phyloP scores from a whole-genome alignment of 768 basidiomycete genomes.

The Baorangia bicolor region DNA sequence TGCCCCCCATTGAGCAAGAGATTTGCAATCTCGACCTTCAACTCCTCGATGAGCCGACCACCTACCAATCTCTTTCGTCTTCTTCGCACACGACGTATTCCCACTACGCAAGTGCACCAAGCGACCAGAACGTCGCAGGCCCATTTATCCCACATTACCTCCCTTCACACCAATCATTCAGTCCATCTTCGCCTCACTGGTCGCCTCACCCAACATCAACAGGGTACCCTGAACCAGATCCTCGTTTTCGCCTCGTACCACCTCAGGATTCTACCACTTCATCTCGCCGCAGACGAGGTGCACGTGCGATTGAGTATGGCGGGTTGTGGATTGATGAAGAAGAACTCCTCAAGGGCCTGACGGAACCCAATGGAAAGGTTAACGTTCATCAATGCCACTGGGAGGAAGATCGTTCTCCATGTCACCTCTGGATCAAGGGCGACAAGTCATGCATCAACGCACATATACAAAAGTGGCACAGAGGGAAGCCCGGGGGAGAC shows the following conservation, averaged over 20 bases:
- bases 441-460: constrained; percentile 12
- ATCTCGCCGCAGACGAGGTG: neutral
- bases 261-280: neutral
- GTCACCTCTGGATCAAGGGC: constrained; percentile 15
- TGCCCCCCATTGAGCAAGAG: neutral
- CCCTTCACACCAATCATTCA: neutral
- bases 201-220: neutral
- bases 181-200: too few species aligned
- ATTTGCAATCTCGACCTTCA: too few species aligned
- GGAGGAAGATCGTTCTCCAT: constrained; percentile 5
- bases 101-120: neutral
- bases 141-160: too few species aligned
- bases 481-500: constrained; percentile 7
- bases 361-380: neutral
- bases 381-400: constrained; percentile 11
- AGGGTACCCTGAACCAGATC: neutral
- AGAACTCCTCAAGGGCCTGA: constrained; percentile 6
- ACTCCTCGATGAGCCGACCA: neutral
- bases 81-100: neutral
- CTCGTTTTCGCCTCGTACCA: neutral
- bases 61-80: neutral
- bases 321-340: constrained; percentile 13
- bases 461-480: constrained; percentile 23
- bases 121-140: neutral
- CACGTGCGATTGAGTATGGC: constrained; percentile 3